A percentile compares a stretch with the other conserved stretches of the same genome.
phyloP scores from a whole-genome alignment of 2,329 filamentous ascomycete species.

The Aspergillus sp. region DNA sequence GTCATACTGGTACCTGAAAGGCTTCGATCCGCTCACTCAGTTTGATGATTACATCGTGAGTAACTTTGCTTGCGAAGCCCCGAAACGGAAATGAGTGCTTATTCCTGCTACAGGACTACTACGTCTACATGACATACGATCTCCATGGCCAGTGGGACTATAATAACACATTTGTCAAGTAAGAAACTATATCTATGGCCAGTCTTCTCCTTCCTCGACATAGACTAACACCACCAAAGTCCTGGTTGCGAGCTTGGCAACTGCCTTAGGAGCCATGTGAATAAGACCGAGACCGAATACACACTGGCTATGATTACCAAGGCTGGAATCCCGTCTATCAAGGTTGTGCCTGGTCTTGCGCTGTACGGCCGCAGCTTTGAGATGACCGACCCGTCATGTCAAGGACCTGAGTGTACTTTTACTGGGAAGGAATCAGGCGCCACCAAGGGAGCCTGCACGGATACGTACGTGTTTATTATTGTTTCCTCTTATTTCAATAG shows the following conservation, averaged over 20 bases:
- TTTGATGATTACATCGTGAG: constrained; percentile 26
- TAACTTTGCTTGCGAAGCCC: no score
- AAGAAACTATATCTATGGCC: no score
- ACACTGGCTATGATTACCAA: constrained; percentile 35
- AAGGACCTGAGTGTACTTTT: background rate
- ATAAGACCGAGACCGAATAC: constrained; percentile 42
- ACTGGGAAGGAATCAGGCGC: background rate
- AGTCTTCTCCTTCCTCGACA: no score
- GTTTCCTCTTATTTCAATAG: no score
- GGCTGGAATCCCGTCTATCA: background rate
- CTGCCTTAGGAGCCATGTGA: constrained; percentile 37
- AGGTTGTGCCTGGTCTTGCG: background rate
- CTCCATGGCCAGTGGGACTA: constrained; percentile 28
- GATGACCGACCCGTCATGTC: constrained; percentile 2
- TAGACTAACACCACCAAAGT: no score
- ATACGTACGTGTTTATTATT: background rate
- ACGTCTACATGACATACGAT: constrained; percentile 46
- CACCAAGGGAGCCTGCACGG: constrained; percentile 5
- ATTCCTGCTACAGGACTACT: no score
- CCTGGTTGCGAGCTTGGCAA: constrained; percentile 31
- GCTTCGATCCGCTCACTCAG: constrained; percentile 30
- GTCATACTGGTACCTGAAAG: constrained; percentile 40
- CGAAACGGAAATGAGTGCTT: no score
- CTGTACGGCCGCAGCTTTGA: constrained; percentile 11
- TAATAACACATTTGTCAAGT: background rate